These are phyloP conservation scores for Erythrophleum fordii DNA, from an alignment of 306 rosid species.

Conservation along the genomic window DNA sequence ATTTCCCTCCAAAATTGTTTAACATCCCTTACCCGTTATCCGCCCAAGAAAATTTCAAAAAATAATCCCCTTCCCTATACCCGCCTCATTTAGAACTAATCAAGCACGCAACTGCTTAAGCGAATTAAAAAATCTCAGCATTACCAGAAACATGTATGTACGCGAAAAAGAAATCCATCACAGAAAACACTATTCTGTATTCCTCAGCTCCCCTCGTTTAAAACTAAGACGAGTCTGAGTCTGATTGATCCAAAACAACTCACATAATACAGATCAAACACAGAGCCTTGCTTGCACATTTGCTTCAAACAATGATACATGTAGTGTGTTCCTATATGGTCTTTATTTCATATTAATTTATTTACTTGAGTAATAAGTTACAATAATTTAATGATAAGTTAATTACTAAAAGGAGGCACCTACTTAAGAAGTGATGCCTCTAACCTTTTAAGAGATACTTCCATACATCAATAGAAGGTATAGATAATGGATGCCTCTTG, in stretches of 20 bases:
- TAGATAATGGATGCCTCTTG: too few species aligned
- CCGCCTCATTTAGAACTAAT: too few species aligned
- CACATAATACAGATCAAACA: not conserved
- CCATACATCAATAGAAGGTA: too few species aligned
- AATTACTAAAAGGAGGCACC: too few species aligned
- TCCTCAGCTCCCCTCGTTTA: conserved; percentile 8
- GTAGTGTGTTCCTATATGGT: too few species aligned
- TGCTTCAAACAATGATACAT: not conserved
- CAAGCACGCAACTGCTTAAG: not conserved
- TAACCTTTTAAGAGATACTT: too few species aligned
- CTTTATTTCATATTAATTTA: too few species aligned
- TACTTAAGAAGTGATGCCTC: too few species aligned
- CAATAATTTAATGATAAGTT: too few species aligned
- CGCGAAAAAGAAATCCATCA: not conserved
- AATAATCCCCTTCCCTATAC: not conserved
- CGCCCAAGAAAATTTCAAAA: not conserved
- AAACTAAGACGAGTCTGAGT: conserved; percentile 7
- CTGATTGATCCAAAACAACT: not conserved
- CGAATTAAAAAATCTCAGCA: not conserved
- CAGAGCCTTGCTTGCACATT: not conserved
- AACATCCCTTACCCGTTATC: not conserved
- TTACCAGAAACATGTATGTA: not conserved
- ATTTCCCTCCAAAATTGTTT: not conserved
- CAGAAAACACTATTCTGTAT: conserved; percentile 9
- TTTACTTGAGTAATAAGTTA: too few species aligned